These are phyloP conservation scores for Didymosphaeria variabile DNA, from an alignment of 2,329 filamentous ascomycete species.

Conservation along the genomic window DNA sequence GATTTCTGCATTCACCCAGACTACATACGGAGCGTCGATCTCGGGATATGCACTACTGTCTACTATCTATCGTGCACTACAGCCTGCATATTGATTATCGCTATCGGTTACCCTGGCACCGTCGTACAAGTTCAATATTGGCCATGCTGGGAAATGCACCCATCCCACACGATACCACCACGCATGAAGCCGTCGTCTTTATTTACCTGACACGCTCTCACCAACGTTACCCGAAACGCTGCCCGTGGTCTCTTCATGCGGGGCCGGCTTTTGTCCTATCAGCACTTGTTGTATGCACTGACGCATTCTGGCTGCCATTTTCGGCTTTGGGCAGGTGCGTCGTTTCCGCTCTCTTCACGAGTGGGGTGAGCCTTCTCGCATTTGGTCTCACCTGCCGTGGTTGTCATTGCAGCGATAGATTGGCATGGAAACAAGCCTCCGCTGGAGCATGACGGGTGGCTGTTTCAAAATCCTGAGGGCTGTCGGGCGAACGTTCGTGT, in stretches of 20 bases:
- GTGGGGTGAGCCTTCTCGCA: neutral
- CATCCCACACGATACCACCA: neutral
- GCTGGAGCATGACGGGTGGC: neutral
- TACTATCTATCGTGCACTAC: neutral
- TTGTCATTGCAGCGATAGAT: neutral
- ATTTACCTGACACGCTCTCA: slow-evolving; percentile 1
- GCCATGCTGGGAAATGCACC: slow-evolving; percentile 2
- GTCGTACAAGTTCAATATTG: slow-evolving; percentile 1
- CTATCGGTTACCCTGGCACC: neutral
- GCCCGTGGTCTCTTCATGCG: slow-evolving; percentile 1
- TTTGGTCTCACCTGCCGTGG: too few relatives aligned
- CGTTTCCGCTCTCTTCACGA: neutral
- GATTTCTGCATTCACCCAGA: slow-evolving; percentile 6
- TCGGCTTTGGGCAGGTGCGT: neutral
- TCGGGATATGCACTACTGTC: neutral
- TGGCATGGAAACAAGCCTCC: slow-evolving; percentile 2
- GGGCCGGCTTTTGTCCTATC: neutral
- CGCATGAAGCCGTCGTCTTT: slow-evolving; percentile 8
- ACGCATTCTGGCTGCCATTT: neutral
- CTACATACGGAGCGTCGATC: slow-evolving; percentile 1
- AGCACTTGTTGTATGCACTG: neutral
- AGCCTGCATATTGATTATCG: slow-evolving; percentile 9
- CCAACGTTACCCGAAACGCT: slow-evolving; percentile 1
- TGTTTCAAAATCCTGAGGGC: slow-evolving; percentile 5
- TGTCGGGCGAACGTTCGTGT: neutral